phyloP scores from a whole-genome alignment of 441 rosid species.

The Adansonia grandidieri region DNA sequence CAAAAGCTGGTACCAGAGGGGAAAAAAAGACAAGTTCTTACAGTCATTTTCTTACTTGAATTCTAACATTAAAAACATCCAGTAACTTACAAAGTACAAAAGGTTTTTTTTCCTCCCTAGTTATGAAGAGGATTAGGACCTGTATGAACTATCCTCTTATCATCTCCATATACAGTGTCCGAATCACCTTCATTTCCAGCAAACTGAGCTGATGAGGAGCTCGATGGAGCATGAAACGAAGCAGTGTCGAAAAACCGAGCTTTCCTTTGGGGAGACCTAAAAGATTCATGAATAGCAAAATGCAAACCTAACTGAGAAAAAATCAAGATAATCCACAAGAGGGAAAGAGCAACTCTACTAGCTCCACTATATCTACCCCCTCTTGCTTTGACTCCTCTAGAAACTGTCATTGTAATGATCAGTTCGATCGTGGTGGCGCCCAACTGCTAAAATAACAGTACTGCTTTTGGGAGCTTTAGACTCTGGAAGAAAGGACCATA shows the following conservation, averaged over 20 bases:
- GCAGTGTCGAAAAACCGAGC: slow-evolving; percentile 36
- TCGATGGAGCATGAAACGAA: too few species aligned
- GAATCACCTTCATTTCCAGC: too few species aligned
- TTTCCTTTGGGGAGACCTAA: slow-evolving; percentile 51
- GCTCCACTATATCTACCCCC: slow-evolving; percentile 23
- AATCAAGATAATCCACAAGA: slow-evolving; percentile 54
- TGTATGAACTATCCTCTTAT: slow-evolving; percentile 81
- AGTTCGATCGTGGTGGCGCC: neutral
- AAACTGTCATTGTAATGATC: slow-evolving; percentile 42
- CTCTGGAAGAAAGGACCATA: too few species aligned
- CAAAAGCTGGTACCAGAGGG: slow-evolving; percentile 25
- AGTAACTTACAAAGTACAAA: slow-evolving; percentile 20
- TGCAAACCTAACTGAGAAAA: slow-evolving; percentile 39
- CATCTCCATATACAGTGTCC: slow-evolving; percentile 55
- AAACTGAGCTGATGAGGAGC: too few species aligned
- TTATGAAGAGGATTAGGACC: slow-evolving; percentile 98
- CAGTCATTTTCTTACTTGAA: slow-evolving; percentile 25
- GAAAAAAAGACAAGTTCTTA: slow-evolving; percentile 25
- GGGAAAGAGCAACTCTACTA: slow-evolving; percentile 32
- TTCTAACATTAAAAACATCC: slow-evolving; percentile 20
- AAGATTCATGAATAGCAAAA: neutral
- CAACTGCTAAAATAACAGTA: neutral
- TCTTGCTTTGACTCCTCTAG: slow-evolving; percentile 16
- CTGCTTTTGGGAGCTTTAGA: neutral
- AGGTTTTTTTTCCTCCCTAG: slow-evolving; percentile 34